Evolutionary conservation across 768 basidiomycete species (phyloP), one percentile per base, ranked within the genome.

Genomic region (Panaeolus papilionaceus): DNA sequence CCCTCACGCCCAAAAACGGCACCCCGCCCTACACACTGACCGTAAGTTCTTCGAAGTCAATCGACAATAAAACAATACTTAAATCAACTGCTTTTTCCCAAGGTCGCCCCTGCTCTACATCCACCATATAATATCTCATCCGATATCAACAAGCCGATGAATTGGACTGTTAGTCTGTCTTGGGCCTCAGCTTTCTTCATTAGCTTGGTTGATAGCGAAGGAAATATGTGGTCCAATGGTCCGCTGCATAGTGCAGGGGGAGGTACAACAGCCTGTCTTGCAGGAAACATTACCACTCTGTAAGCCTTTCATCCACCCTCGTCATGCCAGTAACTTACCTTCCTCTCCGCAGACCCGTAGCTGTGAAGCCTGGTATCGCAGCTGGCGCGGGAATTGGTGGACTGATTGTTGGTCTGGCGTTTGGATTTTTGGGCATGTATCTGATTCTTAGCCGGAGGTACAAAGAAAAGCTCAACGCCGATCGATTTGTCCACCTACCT

Each of bases 61-160:
- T 33, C 16, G 42, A 18, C 14, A 3, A 44, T 44, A 16, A 44
- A 16, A 6, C 42, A 3, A 37, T 16, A 42, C 38, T 38, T 33
- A n/a, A 37, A n/a, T 45, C 20, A 37, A 20, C 45, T 28, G 33
- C 28, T 70, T 47, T 16, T 23, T 23, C 28, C 8, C 68, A 90
- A 90, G 89, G 75, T 89, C 63, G 87, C 87, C 6, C 88, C 89
- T 20, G 75, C 88, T 6, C 78, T 89, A 0, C 89, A 88, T 69
- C 87, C 89, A 11, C 88, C 88, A 4, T 83, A 81, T 47, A 89
- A 89, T 71, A 83, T 88, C 66, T 86, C 87, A 0, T 82, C 82
- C 0, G 66, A 77, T 6, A 76, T 76, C n/a, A 77, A 72, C 70
- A 77, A 74, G 8, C 69, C 83, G 8, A 80, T 88, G 33, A 88